Evolutionary conservation across 225 moss, liverwort and hornwort species (phyloP), one percentile per base, ranked within the genome.

Genomic region (Climacium dendroides): DNA sequence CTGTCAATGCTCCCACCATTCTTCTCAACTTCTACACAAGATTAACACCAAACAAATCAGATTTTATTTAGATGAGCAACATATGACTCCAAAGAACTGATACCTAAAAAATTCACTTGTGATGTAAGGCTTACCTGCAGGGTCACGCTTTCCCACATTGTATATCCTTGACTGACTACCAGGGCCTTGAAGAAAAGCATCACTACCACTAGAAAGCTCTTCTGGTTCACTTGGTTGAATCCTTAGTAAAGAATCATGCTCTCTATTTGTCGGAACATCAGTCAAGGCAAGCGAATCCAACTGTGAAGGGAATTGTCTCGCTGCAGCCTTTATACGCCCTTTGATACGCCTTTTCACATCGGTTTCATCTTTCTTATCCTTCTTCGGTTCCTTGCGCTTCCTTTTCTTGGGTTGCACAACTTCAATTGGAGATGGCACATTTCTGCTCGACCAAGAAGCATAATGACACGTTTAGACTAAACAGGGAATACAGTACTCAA

Each of bases 241-340:
- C 89, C 90, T 86, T 86, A 89, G 87, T 61, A 92, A 81, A 85
- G 89, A 85, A 83, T 91, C 89, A 89, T 94, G 90, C 91, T 96
- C 91, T 91, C 94, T 86, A 82, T 89, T 88, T 82, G 90, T 85
- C 86, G 67, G 89, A 73, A 90, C 86, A 63, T 86, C 79, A 73
- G 61, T 52, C 70, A 78, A 87, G 81, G 86, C 89, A 81, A 74
- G 82, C n/a, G 80, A 64, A 81, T 84, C 78, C 82, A 90, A 63
- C 79, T 91, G 88, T 25, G 87, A 90, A 75, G 91, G 82, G 39
- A 89, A 90, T 86, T 94, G 95, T 83, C 97, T 94, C 61, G 99
- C 97, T 62, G 96, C 99, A 89, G 94, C 95, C 83, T 97, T 99
- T 84, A 99, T 85, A 61, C 99, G 90, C 87, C 97, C 90, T 88